Base-by-base conservation (phyloP, 2,329 filamentous ascomycete genomes). In the Nectriaceae sp. region DNA sequence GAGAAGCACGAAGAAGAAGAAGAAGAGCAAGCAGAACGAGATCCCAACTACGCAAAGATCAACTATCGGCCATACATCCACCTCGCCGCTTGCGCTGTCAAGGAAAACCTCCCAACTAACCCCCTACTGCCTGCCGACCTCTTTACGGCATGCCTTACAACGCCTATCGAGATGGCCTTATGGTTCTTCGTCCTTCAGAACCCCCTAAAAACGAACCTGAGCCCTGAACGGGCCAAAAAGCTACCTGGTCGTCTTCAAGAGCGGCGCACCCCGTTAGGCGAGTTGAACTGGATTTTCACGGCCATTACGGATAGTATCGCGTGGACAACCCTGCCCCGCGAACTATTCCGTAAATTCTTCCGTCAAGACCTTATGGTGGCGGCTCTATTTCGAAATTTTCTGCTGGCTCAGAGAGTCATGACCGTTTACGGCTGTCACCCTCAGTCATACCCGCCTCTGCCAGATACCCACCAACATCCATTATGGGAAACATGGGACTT, bases 211-310 rank as follows among this genome's bases (percentile, higher is more conserved):
- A 82, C 78, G 3, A 82, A 81, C 35, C 75, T 96, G 47, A 87
- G 83, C 2, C 83, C 93, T 4, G 89, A 94, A 52, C 83, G 93
- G 59, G 92, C 93, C 36, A 88, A 90, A 68, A 89, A 90, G 62
- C 87, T 99, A 16, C 92, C 93, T 3, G 94, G 94, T 26, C 86
- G 91, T 53, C 81, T 97, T 36, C 93, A 96, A 65, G 94, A 99
- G 70, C 83, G 94, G 51, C 82, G 94, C 64, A 97, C 94, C 42
- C 94, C 94, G 8, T 79, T 99, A 26, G 94, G 94, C 53, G 94
- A 99, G 72, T 77, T 99, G 13, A 99, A 99, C 65, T 99, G 94
- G 94, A 99, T 99, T 29, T 97, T 99, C 65, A 99, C 94, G 1
- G 94, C 94, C 46, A 97, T 99, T 56, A 99, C 94, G 1, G 94